Evolutionary conservation across 2,329 filamentous ascomycete genomes (phyloP).

Genomic region (Diaporthe amygdali): DNA sequence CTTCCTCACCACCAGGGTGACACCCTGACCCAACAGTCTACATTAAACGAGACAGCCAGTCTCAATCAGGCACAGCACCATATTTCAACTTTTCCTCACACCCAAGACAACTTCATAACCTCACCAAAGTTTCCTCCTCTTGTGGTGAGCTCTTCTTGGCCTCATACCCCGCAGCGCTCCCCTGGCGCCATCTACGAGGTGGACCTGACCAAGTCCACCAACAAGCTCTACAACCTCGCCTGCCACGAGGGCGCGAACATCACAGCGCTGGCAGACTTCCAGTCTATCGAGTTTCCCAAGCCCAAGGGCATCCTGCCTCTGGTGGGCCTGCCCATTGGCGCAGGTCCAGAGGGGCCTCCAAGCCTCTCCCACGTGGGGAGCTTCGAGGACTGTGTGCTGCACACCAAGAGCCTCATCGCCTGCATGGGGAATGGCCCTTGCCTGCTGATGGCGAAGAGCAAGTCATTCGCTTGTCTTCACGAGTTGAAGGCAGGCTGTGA

Average conservation of each 20-base stretch:
- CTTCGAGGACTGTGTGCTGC: slow-evolving; percentile 36
- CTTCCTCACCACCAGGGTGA: neutral
- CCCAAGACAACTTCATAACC: neutral
- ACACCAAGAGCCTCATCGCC: neutral
- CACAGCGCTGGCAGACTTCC: slow-evolving; percentile 2
- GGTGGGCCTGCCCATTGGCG: slow-evolving; percentile 46
- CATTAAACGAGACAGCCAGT: neutral
- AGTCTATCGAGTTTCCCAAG: slow-evolving; percentile 18
- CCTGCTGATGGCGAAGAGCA: slow-evolving; percentile 7
- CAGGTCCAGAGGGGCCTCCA: slow-evolving; percentile 44
- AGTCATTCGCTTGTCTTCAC: slow-evolving; percentile 6
- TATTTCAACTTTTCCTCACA: neutral
- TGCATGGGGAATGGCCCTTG: neutral
- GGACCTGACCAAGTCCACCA: slow-evolving; percentile 16
- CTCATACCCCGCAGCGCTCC: neutral
- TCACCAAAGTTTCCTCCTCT: neutral
- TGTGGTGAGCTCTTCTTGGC: neutral
- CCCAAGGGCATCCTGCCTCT: slow-evolving; percentile 28
- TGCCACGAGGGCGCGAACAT: slow-evolving; percentile 18
- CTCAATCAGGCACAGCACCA: neutral
- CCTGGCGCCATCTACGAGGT: slow-evolving; percentile 22
- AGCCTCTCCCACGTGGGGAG: slow-evolving; percentile 34
- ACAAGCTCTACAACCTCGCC: slow-evolving; percentile 23
- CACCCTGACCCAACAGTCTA: neutral
- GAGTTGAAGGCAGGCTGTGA: neutral